Evolutionary conservation across 495 filamentous ascomycete genomes (phyloP), one percentile per base, ranked within the genome.

Genomic region (Penicillium malachiteum): DNA sequence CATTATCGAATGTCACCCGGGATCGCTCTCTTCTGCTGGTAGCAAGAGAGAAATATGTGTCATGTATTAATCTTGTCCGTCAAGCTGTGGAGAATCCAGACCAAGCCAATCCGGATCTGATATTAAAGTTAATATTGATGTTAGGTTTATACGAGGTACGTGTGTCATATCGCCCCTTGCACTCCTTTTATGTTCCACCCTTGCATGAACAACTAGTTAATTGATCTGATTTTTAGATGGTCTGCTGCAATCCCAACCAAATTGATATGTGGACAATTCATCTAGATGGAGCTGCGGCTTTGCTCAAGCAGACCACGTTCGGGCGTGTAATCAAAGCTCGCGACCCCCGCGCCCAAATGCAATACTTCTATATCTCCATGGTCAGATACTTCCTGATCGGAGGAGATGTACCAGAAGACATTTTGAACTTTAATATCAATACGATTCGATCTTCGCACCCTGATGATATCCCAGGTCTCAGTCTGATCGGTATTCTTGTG

Each of bases 111-210:
- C 55, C 50, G 1, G 16, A 54, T 11, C 38, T 51, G 11, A 59
- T 37, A 3, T 35, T 67, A 14, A 60, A 52, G 17, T 47, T 62
- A 14, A 64, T 67, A 12, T 1, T 62, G 17, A 61, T 67, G 61
- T 44, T 67, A 10, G 57, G 55, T 46, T 21, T 67, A 39, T 64
- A 62, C 30, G 61, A 67, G 64, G 64, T 67, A 59, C 17, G 53
- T 31, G 9, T 14, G 11, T 26, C 21, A 26, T 26, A 18, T 40
- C 34, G 17, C 10, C 16, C 26, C 33, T 30, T 18, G 1, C 34
- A 18, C 48, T 30, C 32, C 3, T n/a, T 12, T 2, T 5, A 13
- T 18, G 13, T 42, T 26, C 37, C 26, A 17, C 2, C 38, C 32
- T 38, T 41, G 37, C 26, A 18, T 46, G 30, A 13, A 9, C 12